Percentiles rank a stretch among this genome's conserved stretches.
These are phyloP conservation scores for Murraya koenigii DNA, from an alignment of 345 rosid genomes.

Conservation along the genomic window DNA sequence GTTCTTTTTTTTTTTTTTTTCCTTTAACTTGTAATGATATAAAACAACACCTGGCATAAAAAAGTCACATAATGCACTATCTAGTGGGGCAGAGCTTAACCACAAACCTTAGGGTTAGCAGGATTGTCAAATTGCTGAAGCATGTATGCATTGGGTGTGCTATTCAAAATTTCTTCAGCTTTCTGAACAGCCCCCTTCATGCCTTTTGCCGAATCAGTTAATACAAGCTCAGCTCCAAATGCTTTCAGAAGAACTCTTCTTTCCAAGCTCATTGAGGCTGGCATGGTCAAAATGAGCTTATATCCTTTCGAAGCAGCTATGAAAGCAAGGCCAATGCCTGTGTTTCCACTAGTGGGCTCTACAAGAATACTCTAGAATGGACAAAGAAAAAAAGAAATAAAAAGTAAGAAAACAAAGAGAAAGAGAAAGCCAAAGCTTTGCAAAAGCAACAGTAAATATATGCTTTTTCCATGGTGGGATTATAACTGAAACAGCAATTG, in stretches of 20 bases:
- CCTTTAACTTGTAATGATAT: background rate
- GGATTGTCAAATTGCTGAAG: constrained; percentile 89
- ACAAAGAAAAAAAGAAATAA: background rate
- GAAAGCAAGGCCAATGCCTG: constrained; percentile 88
- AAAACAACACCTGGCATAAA: background rate
- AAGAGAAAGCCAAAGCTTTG: background rate
- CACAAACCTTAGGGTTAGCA: constrained; percentile 78
- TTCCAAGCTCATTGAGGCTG: constrained; percentile 79
- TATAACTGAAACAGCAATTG: background rate
- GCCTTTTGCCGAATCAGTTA: constrained; percentile 82
- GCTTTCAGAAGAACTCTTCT: constrained; percentile 82
- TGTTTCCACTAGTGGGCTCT: constrained; percentile 93
- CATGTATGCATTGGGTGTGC: constrained; percentile 67
- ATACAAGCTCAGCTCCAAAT: constrained; percentile 83
- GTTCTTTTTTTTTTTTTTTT: no score
- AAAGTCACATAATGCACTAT: background rate
- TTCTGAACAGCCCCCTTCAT: constrained; percentile 76
- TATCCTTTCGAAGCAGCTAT: constrained; percentile 85
- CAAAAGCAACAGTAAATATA: background rate
- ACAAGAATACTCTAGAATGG: constrained; percentile 58
- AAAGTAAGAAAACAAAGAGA: background rate
- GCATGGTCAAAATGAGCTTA: constrained; percentile 73
- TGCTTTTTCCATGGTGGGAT: background rate
- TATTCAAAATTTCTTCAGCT: constrained; percentile 64
- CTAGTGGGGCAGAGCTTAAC: background rate